phyloP scores from a whole-genome alignment of 2,329 filamentous ascomycete species.

The Pleomassaria siparia region DNA sequence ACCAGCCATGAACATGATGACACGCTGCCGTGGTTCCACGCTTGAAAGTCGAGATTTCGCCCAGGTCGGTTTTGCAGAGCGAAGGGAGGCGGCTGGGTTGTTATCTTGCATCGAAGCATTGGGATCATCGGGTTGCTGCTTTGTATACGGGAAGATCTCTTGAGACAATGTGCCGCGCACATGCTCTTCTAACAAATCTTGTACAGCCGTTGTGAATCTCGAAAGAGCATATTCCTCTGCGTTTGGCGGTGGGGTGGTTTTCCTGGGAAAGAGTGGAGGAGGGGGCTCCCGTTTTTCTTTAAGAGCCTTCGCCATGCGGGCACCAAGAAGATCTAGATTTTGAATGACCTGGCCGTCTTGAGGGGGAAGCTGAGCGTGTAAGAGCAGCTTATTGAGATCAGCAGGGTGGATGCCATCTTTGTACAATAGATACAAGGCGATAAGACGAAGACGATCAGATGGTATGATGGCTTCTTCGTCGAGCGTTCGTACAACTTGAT shows the following conservation, averaged over 20 bases:
- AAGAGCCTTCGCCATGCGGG: conserved; percentile 67
- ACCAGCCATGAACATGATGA: conserved; percentile 93
- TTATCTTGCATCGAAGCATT: conserved; percentile 56
- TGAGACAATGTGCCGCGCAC: conserved; percentile 46
- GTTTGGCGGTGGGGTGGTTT: conserved; percentile 55
- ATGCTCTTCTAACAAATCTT: conserved; percentile 78
- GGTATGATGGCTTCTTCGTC: conserved; percentile 76
- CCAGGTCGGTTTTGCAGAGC: conserved; percentile 93
- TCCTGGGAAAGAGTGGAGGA: conserved; percentile 71
- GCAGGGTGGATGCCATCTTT: conserved; percentile 80
- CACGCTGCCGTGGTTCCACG: conserved; percentile 81
- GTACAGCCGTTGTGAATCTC: conserved; percentile 79
- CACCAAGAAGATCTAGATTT: conserved; percentile 82
- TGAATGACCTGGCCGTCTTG: conserved; percentile 71
- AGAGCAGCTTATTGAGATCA: conserved; percentile 80
- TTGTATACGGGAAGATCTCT: conserved; percentile 51
- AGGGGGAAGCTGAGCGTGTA: conserved; percentile 76
- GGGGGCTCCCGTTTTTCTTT: conserved; percentile 73
- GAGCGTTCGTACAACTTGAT: conserved; percentile 81
- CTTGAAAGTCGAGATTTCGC: conserved; percentile 75
- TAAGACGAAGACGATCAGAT: conserved; percentile 77
- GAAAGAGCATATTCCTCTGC: conserved; percentile 81
- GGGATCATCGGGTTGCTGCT: conserved; percentile 62
- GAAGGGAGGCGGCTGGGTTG: conserved; percentile 66
- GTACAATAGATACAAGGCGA: conserved; percentile 84